These are phyloP conservation scores for Colletotrichum destructivum DNA, from an alignment of 2,329 filamentous ascomycete species.

Conservation along the genomic window DNA sequence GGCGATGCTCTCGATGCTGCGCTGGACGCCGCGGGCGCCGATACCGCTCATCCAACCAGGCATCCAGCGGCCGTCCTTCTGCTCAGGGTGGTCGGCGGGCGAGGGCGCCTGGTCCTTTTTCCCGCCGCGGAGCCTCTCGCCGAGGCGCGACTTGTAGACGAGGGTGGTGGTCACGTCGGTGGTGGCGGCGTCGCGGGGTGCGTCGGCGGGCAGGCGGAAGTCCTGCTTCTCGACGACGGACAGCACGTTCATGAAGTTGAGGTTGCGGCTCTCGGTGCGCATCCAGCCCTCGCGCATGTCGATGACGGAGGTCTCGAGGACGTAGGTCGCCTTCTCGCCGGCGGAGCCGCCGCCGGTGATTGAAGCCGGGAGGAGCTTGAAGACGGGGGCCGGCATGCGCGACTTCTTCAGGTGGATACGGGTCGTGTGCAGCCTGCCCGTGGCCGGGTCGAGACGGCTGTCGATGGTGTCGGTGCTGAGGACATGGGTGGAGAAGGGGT, in stretches of 20 bases:
- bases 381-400: conserved; percentile 80
- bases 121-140: conserved; percentile 73
- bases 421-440: conserved; percentile 82
- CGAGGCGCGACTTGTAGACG: conserved; percentile 79
- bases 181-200: conserved; percentile 61
- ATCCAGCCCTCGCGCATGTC: conserved; percentile 88
- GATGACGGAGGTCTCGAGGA: conserved; percentile 84
- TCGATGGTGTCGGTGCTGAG: conserved; percentile 87
- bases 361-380: conserved; percentile 81
- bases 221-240: conserved; percentile 83
- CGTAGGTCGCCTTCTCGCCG: conserved; percentile 81
- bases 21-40: conserved; percentile 80
- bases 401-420: conserved; percentile 88
- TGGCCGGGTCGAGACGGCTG: conserved; percentile 79
- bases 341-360: conserved; percentile 73
- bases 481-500: conserved; percentile 87
- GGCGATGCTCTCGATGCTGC: conserved; percentile 84
- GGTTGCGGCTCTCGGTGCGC: conserved; percentile 84
- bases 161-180: conserved; percentile 83
- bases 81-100: conserved; percentile 54
- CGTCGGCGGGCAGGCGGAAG: conserved; percentile 66
- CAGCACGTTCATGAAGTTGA: conserved; percentile 86
- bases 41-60: conserved; percentile 69
- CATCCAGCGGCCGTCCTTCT: conserved; percentile 64
- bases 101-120: conserved; percentile 61